Evolutionary conservation across 2,329 filamentous ascomycete species (phyloP).

Genomic region (Cercospora sp.): DNA sequence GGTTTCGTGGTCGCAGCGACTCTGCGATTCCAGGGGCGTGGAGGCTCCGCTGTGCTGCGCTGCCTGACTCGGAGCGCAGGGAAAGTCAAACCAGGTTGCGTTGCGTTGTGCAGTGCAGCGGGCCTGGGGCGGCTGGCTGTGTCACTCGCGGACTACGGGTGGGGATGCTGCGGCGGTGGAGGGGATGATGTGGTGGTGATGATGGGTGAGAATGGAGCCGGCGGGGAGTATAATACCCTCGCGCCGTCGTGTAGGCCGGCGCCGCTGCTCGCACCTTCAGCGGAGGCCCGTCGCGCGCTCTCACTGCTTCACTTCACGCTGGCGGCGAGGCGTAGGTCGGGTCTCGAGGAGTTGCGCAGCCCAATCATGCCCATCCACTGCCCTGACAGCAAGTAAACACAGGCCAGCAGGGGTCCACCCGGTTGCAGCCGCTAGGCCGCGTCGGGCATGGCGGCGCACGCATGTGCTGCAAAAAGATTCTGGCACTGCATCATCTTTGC

Average conservation of each 20-base stretch:
- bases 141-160: conserved; percentile 20
- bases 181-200: neutral
- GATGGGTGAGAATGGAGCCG: neutral
- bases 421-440: neutral
- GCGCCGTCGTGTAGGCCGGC: neutral
- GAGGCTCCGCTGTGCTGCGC: neutral
- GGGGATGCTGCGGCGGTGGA: conserved; percentile 23
- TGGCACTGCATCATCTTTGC: neutral
- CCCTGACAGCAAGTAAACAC: neutral
- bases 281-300: neutral
- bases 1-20: conserved; percentile 2
- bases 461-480: conserved; percentile 7
- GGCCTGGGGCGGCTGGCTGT: conserved; percentile 4
- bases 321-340: neutral
- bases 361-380: neutral
- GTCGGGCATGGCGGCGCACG: neutral
- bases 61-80: conserved; percentile 1
- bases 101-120: neutral
- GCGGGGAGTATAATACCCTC: neutral
- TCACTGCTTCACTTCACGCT: neutral
- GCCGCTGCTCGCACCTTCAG: neutral
- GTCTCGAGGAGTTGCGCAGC: neutral
- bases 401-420: neutral
- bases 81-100: neutral
- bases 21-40: conserved; percentile 1